Evolutionary conservation across 169 alveolate genomes (phyloP).

Genomic region (Ichthyophthirius multifiliis): DNA sequence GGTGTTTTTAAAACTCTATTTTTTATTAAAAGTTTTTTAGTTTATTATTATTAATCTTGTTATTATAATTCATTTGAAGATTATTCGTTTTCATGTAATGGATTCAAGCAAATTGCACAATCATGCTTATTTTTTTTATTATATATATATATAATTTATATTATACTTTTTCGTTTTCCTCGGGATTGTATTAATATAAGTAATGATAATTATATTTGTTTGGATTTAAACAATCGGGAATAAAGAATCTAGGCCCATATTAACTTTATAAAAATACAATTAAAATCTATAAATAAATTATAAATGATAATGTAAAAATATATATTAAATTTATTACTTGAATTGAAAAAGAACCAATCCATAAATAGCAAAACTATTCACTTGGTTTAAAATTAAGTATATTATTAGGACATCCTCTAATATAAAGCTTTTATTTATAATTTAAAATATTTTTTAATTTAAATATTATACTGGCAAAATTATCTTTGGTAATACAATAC

Average conservation of each 20-base stretch:
- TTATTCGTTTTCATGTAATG: conserved; percentile 43
- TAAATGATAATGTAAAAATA: not conserved
- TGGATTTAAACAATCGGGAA: conserved; percentile 52
- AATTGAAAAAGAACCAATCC: not conserved
- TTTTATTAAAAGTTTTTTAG: not conserved
- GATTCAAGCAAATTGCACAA: conserved; percentile 62
- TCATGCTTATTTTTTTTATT: conserved; percentile 23
- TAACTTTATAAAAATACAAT: conserved; percentile 43
- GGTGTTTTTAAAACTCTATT: conserved; percentile 54
- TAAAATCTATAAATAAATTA: not conserved
- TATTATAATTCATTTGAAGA: conserved; percentile 5
- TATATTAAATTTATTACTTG: not conserved
- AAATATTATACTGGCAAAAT: not conserved
- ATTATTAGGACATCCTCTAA: conserved; percentile 34
- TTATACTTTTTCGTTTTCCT: conserved; percentile 16
- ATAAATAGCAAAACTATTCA: not conserved
- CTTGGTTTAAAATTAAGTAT: conserved; percentile 25
- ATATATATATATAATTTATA: not conserved
- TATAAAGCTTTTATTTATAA: not conserved
- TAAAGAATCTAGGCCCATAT: conserved; percentile 49
- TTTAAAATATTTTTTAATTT: not conserved
- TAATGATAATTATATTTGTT: conserved; percentile 30
- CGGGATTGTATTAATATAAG: conserved; percentile 41
- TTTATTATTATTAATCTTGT: not conserved
- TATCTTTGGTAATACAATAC: not conserved